Evolutionary conservation across 768 basidiomycete species (phyloP), one percentile per base, ranked within the genome.

Genomic region (Podaxis sp.): DNA sequence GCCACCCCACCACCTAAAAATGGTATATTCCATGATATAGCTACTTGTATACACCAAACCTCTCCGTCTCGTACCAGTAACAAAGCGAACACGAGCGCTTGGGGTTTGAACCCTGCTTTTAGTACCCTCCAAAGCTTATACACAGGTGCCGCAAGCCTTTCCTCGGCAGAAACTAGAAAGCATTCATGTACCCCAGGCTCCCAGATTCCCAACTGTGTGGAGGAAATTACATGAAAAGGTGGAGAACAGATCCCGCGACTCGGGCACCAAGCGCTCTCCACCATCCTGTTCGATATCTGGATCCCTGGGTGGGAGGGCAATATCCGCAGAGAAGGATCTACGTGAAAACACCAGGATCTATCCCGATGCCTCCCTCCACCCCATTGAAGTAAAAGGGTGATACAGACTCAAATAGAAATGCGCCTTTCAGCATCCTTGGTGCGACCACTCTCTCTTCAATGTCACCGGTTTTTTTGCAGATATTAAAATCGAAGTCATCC

Each of bases 381-480:
- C 36, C 25, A 52, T 41, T 36, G 55, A 33, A 64, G 3, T 54
- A 19, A 41, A 46, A 25, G 4, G 19, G 41, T 38, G 27, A 36
- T 12, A 36, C 24, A 17, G 4, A 52, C 43, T 29, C 46, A 36
- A 57, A 46, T 19, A 27, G 55, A 40, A 15, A 67, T 75, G 50
- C 40, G 85, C 87, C 80, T 82, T 81, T 88, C 87, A 89, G 64
- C 78, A 86, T 3, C 87, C 87, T 83, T 88, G 85, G 71, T 89
- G 89, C 37, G 89, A 71, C 88, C 87, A 89, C 72, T 89, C 86
- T 1, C 87, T 88, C 17, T 63, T 64, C n/a, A 82, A 84, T 1
- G 64, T 65, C 19, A 46, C 17, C 2, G n/a, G n/a, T 66, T 41
- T 33, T 33, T 33, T 33, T 33, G 33, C 8, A 33, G 33, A 33